These are phyloP conservation scores for Termitomyces sp. DNA, from an alignment of 768 basidiomycete species.

Conservation along the genomic window DNA sequence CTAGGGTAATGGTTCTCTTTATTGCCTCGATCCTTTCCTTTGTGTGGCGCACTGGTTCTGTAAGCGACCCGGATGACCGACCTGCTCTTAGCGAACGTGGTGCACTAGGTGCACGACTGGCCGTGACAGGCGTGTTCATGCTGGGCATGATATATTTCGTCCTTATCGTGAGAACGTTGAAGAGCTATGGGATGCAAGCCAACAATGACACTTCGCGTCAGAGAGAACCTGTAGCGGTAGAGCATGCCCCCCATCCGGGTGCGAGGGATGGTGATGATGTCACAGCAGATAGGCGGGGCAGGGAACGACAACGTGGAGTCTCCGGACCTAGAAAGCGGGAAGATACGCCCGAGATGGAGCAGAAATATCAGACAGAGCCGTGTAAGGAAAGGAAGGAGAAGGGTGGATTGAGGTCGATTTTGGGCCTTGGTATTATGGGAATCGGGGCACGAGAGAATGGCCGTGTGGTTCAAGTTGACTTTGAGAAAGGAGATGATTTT, in stretches of 20 bases:
- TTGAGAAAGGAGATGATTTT: not conserved
- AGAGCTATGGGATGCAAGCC: conserved; percentile 44
- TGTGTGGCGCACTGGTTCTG: conserved; percentile 65
- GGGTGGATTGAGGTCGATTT: not conserved
- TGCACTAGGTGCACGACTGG: conserved; percentile 49
- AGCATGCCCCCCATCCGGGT: conserved; percentile 4
- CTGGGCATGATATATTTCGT: conserved; percentile 59
- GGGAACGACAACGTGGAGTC: conserved; percentile 18
- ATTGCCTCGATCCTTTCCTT: conserved; percentile 57
- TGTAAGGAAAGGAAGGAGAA: conserved; percentile 1
- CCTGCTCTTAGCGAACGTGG: conserved; percentile 30
- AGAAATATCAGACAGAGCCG: not conserved
- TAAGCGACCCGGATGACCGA: conserved; percentile 30
- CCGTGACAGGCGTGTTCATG: conserved; percentile 46
- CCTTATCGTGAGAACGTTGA: conserved; percentile 59
- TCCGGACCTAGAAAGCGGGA: conserved; percentile 13
- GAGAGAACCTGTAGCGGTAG: not conserved
- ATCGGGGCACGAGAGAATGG: not conserved
- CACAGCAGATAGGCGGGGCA: conserved; percentile 22
- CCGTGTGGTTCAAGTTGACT: not conserved
- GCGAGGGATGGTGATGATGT: conserved; percentile 13
- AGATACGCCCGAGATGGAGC: conserved; percentile 5
- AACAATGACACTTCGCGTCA: conserved; percentile 9
- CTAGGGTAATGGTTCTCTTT: conserved; percentile 66
- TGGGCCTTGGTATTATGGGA: not conserved